These are phyloP conservation scores for Cryptococcus wingfieldii DNA, from an alignment of 1,284 basidiomycete species.

Conservation along the genomic window DNA sequence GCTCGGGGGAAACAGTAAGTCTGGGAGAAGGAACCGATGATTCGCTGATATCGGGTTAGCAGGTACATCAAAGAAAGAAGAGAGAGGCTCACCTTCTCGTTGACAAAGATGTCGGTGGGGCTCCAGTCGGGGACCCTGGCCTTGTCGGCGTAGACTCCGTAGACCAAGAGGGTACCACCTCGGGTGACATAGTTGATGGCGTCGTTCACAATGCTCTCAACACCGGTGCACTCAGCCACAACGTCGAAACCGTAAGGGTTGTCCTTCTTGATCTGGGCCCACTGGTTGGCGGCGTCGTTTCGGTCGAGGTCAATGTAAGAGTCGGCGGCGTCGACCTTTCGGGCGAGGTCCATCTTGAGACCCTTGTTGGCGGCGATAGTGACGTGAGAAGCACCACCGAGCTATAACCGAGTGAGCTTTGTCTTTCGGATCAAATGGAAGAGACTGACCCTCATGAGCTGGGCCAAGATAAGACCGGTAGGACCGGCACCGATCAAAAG, in stretches of 20 bases:
- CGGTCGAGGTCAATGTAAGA: slow-evolving; percentile 79
- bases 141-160: slow-evolving; percentile 63
- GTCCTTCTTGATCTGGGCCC: slow-evolving; percentile 69
- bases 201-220: slow-evolving; percentile 72
- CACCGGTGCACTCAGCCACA: slow-evolving; percentile 81
- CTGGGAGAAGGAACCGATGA: slow-evolving; percentile 81
- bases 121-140: slow-evolving; percentile 71
- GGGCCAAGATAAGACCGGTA: slow-evolving; percentile 75
- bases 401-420: slow-evolving; percentile 18
- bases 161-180: slow-evolving; percentile 49
- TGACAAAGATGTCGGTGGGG: slow-evolving; percentile 75
- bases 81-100: slow-evolving; percentile 67
- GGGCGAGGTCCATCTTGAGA: slow-evolving; percentile 77
- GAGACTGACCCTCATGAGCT: slow-evolving; percentile 61
- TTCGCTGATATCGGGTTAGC: slow-evolving; percentile 30
- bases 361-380: slow-evolving; percentile 74
- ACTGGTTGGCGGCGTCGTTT: slow-evolving; percentile 67
- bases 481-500: slow-evolving; percentile 63
- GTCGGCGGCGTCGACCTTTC: slow-evolving; percentile 67
- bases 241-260: slow-evolving; percentile 83
- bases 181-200: slow-evolving; percentile 77
- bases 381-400: slow-evolving; percentile 71
- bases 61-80: background rate
- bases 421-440: background rate
- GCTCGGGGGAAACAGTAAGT: slow-evolving; percentile 82